Percentiles rank a stretch among this genome's conserved stretches.
phyloP scores from a whole-genome alignment of 2,329 filamentous ascomycete species.

The Cryphonectria japonica region DNA sequence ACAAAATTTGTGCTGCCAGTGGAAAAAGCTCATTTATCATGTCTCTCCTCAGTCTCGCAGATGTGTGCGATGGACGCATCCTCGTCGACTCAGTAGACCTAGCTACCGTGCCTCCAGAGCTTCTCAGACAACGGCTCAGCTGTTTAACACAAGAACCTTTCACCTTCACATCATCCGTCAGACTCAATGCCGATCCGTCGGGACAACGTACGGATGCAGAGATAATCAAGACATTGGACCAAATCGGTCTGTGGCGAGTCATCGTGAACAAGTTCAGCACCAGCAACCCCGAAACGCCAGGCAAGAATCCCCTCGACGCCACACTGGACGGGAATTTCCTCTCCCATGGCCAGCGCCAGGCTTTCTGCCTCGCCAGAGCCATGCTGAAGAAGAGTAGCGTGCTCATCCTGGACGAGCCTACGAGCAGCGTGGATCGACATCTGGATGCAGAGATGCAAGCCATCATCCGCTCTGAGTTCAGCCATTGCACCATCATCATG shows the following conservation, averaged over 20 bases:
- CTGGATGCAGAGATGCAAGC: constrained; percentile 32
- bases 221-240: neutral
- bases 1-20: neutral
- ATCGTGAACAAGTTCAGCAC: neutral
- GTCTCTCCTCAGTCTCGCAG: neutral
- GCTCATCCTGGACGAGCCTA: constrained; percentile 48
- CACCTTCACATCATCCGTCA: neutral
- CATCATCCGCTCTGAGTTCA: constrained; percentile 35
- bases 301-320: neutral
- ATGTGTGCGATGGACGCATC: neutral
- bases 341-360: constrained; percentile 53
- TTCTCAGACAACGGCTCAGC: neutral
- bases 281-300: neutral
- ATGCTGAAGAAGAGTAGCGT: constrained; percentile 44
- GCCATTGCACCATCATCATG: constrained; percentile 51
- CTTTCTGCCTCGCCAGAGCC: constrained; percentile 52
- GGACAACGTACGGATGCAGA: neutral
- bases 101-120: neutral
- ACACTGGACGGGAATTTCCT: constrained; percentile 35
- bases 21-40: neutral
- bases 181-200: neutral
- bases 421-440: constrained; percentile 39
- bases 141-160: neutral
- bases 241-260: neutral
- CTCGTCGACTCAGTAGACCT: neutral